Base-by-base conservation (phyloP, 441 rosid species). In the Arabidopsis lyrata region DNA sequence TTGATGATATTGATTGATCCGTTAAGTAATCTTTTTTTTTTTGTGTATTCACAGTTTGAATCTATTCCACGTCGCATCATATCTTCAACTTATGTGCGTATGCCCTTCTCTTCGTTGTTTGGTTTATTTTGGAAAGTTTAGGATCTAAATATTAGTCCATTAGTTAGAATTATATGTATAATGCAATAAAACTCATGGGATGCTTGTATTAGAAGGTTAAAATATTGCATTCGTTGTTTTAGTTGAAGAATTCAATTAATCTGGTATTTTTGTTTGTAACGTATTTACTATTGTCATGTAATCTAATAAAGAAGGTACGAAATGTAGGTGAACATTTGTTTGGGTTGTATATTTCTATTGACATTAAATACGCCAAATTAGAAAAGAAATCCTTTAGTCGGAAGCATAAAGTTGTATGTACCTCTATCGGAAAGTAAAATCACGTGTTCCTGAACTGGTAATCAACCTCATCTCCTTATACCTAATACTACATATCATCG, bases 1-100 rank as follows among this genome's bases (percentile, higher is more conserved):
- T n/a, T 90, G 78, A 79, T 45, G 27, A 41, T 59, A 13, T 35
- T 18, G 29, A 11, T 49, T 49, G 48, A 39, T 39, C 16, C 5
- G 63, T 18, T 58, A 58, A 5, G 48, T 44, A 18, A 58, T 72
- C 35, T 5, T 53, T 52, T 52, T 29, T 4, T 29, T 52, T 29
- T 4, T 29, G 31, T 2, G 68, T 8, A 24, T 5, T 45, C 48
- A 36, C 58, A 14, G 47, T 36, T 57, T 44, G 18, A 45, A 13
- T 42, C 36, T 24, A 44, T 34, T 55, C 13, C 50, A 68, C 8
- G 8, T 57, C 27, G 15, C 27, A 49, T 20, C 48, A n/a, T 58
- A 47, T 70, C 49, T 20, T 68, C 38, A 18, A 47, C 16, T 47
- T 48, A 44, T 42, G 49, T 41, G 50, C 8, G 12, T 22, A 56